Percentiles rank a stretch among this genome's conserved stretches.
These are phyloP conservation scores for Clavaria fumosa DNA, from an alignment of 768 basidiomycete genomes.

Conservation along the genomic window DNA sequence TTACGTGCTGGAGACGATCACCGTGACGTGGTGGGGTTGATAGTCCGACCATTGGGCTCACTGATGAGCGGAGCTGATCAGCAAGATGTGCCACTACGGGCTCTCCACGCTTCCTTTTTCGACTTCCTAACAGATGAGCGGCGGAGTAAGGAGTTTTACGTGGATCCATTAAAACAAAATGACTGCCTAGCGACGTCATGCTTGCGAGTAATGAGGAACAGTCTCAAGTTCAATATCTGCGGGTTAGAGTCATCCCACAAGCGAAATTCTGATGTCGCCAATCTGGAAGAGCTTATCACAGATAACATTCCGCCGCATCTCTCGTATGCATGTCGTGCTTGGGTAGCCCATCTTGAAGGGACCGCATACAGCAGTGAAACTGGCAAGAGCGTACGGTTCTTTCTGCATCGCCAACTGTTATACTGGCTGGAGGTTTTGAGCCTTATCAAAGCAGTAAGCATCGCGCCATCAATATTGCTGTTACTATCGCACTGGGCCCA, in stretches of 20 bases:
- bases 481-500: neutral
- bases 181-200: conserved; percentile 12
- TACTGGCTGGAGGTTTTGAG: conserved; percentile 26
- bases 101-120: conserved; percentile 21
- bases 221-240: conserved; percentile 26
- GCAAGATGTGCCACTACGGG: conserved; percentile 3
- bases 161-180: conserved; percentile 10
- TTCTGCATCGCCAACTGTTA: conserved; percentile 16
- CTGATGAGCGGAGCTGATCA: conserved; percentile 3
- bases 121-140: conserved; percentile 18
- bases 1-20: neutral
- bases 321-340: conserved; percentile 23
- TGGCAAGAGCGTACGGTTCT: conserved; percentile 9
- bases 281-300: conserved; percentile 10
- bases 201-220: conserved; percentile 17
- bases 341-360: conserved; percentile 18
- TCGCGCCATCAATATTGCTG: conserved; percentile 9
- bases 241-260: conserved; percentile 19
- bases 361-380: conserved; percentile 5
- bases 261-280: conserved; percentile 15
- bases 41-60: conserved; percentile 2
- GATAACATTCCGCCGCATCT: conserved; percentile 16
- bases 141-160: conserved; percentile 13
- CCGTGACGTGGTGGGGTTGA: neutral
- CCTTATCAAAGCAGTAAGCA: conserved; percentile 8